Conservation (phyloP, 2,329 filamentous ascomycete species). For the Cladophialophora immunda region DNA sequence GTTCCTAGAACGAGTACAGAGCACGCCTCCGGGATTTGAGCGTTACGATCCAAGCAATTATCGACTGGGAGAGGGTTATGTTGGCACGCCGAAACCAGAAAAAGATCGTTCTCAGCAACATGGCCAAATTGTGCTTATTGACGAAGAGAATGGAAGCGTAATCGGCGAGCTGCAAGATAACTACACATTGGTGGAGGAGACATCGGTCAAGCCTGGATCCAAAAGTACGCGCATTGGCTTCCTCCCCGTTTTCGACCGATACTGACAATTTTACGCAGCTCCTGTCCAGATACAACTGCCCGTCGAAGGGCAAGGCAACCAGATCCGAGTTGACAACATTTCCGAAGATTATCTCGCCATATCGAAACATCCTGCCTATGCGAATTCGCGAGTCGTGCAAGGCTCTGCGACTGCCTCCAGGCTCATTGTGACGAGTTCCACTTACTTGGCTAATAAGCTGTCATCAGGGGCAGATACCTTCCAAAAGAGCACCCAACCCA, state of each 20-base stretch:
- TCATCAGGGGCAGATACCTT: constrained; percentile 81
- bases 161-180: constrained; percentile 89
- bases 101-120: constrained; percentile 49
- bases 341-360: constrained; percentile 73
- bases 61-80: constrained; percentile 80
- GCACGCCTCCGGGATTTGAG: constrained; percentile 61
- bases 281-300: constrained; percentile 60
- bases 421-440: constrained; percentile 87
- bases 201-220: constrained; percentile 79
- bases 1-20: constrained; percentile 80
- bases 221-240: constrained; percentile 70
- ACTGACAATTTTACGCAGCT: constrained; percentile 47
- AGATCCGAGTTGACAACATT: constrained; percentile 57
- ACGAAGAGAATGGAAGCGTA: constrained; percentile 95
- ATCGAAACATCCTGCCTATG: constrained; percentile 88
- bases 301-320: constrained; percentile 55
- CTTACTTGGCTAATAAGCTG: constrained; percentile 79
- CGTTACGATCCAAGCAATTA: constrained; percentile 84
- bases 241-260: neutral
- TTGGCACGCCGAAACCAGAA: constrained; percentile 47
- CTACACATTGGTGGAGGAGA: constrained; percentile 80
- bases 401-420: constrained; percentile 88
- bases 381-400: constrained; percentile 83
- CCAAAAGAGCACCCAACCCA: constrained; percentile 79
- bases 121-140: constrained; percentile 88